Base-by-base conservation (phyloP, 2,329 filamentous ascomycete genomes). In the Nothopassalora personata region DNA sequence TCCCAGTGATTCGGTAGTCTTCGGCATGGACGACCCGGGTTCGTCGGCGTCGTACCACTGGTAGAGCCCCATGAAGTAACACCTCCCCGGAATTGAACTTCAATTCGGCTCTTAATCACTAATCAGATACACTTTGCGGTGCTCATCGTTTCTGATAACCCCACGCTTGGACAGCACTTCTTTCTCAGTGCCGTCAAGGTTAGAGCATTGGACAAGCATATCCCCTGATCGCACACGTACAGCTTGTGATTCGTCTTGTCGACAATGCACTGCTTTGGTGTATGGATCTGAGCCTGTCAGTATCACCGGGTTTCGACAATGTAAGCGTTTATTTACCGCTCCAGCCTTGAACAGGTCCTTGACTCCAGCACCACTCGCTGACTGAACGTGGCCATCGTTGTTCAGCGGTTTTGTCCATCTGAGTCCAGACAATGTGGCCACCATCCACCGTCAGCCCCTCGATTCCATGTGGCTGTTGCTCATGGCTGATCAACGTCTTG, bases 211-310 rank as follows among this genome's bases (percentile, higher is more conserved):
- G 4, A 78, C 69, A n/a, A 73, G 56, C n/a, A 70, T 60, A 5
- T 75, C 78, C 62, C 79, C 77, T 77, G 74, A 62, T 80, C 77
- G 57, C 71, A 76, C 60, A 75, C 75, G 62, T 78, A 79, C 5
- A 79, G 31, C n/a, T 74, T 67, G 28, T 67, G 33, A 7, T 66
- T 60, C 1, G 52, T 43, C 3, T 66, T 52, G 15, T 74, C 72
- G 27, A 75, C 55, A 4, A 67, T 48, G 11, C 78, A 47, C 48
- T 80, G 77, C 54, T 80, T 80, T 0, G 77, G 76, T 0, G 84
- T 86, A 66, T 84, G 76, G 0, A 81, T 47, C 45, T 47, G 45
- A 23, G 23, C 45, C 7, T 15, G 45, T 27, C n/a, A 18, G 15
- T 47, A 47, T 11, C 18, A 6, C 10, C 45, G 4, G 8, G 4